Evolutionary conservation across 163 green algal genomes (phyloP), one percentile per base, ranked within the genome.

Genomic region (Chloromonas sp.): DNA sequence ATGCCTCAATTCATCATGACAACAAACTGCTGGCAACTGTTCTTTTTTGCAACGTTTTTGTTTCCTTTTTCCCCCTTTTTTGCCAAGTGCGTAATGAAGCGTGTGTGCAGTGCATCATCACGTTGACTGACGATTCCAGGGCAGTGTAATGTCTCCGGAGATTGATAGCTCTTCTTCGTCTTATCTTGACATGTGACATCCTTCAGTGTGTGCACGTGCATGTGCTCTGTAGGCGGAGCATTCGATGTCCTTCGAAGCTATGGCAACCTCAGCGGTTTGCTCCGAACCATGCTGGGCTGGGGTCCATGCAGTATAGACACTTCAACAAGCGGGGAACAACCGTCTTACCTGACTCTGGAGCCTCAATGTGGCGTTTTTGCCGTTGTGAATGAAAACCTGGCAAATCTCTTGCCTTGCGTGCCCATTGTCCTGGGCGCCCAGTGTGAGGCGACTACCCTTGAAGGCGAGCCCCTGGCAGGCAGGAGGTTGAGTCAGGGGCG

Each of bases 331-430:
- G 66, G 5, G 11, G 66, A n/a, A 14, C 70, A 14, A 14, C 1
- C 1, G 74, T 58, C 14, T 1, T 1, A 15, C 36, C 0, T 85
- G 84, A 81, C 66, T 5, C n/a, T 87, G 60, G 84, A 87, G 71
- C 70, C 84, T 2, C 80, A 85, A 74, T 83, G 80, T n/a, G 80
- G 81, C 70, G 84, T 58, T 2, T 85, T 82, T 3, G 13, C 82
- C 1, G 70, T 79, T 5, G n/a, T 87, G 14, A 87, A 87, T 81
- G 84, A 87, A 71, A 87, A 87, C 80, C 71, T 85, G 60, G 57
- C 71, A 3, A 87, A 87, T 74, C 71, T 87, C n/a, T 62, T 87
- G 1, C 84, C 84, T 0, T 81, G 74, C 1, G 79, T 87, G 60
- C 84, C 84, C 13, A 78, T 87, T 3, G 74, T 87, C 60, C 74